Conservation (phyloP, 2,329 filamentous ascomycete genomes). For the Gremmenia infestans region DNA sequence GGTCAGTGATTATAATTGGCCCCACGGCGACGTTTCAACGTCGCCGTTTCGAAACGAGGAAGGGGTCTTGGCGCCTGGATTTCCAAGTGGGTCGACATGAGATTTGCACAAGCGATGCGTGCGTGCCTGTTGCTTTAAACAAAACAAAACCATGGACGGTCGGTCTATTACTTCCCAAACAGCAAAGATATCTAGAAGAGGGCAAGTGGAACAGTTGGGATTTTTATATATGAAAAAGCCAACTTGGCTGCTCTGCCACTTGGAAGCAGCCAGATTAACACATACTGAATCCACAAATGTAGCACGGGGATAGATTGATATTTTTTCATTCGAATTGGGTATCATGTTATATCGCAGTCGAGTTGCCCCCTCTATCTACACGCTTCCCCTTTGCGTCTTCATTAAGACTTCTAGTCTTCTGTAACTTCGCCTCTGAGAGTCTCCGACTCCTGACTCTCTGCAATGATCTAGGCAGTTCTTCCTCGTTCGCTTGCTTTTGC, state of each 20-base stretch:
- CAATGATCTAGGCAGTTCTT: constrained; percentile 42
- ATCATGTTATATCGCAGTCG: background rate
- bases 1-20: constrained; percentile 2
- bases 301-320: background rate
- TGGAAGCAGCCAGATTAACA: too few relatives aligned
- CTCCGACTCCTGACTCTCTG: constrained; percentile 43
- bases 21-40: constrained; percentile 4
- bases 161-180: too few relatives aligned
- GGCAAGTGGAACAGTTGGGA: too few relatives aligned
- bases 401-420: constrained; percentile 19
- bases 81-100: background rate
- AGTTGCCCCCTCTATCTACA: background rate
- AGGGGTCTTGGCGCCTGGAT: background rate
- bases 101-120: background rate
- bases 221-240: background rate
- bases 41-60: background rate
- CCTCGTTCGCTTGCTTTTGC: constrained; percentile 29
- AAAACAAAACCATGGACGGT: too few relatives aligned
- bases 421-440: constrained; percentile 26
- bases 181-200: too few relatives aligned
- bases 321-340: background rate
- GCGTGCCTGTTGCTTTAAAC: background rate
- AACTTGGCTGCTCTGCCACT: too few relatives aligned
- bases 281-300: background rate
- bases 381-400: background rate